Base-by-base conservation (phyloP, 1,284 basidiomycete species). In the Marasmius tenuissimus region DNA sequence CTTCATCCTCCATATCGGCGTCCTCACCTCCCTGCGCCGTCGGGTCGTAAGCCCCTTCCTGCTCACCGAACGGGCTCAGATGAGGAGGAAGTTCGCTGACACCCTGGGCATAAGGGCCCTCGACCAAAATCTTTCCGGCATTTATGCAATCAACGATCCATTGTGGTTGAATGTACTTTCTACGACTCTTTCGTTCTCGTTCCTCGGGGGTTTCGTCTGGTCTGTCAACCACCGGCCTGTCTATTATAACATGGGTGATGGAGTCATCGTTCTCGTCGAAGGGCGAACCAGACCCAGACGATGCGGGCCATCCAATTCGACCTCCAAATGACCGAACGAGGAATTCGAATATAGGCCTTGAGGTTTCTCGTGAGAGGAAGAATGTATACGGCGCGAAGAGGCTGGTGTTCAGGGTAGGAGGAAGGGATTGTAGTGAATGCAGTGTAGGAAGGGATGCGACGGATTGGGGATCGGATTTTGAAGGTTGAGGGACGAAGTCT, bases 81-180 rank as follows among this genome's bases (percentile, higher is more conserved):
- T 99, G 97, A 38, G 97, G 96, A 5, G 97, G 97, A 50, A 99
- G 84, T 18, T 54, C 52, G 2, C 87, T 86, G 68, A 88, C 86
- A 1, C 96, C 97, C 67, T 96, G 96, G 10, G 82, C 84, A 73
- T 99, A 99, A 53, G 86, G 81, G 61, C 92, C 96, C 68, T 96
- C 93, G 0, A 94, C 83, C 38, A 98, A 82, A 60, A 98, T 83
- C 73, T 85, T 93, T 18, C 89, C 87, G 22, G 89, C 85, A 75
- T 99, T 99, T 71, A 97, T 89, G 72, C 93, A 97, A 76, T 99
- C 97, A 39, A 96, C 93, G 34, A 98, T 86, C 97, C 97, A 99
- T 76, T 99, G 97, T 16, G 97, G 97, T 76, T 99, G 97, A 9
- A 99, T 85, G 76, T 93, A 94, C 69, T 93, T 94, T 68, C 96